A percentile compares a stretch with the other conserved stretches of the same genome.
These are phyloP conservation scores for Saccharomyces hybrid DNA, from an alignment of 1,139 yeast genomes.

Conservation along the genomic window DNA sequence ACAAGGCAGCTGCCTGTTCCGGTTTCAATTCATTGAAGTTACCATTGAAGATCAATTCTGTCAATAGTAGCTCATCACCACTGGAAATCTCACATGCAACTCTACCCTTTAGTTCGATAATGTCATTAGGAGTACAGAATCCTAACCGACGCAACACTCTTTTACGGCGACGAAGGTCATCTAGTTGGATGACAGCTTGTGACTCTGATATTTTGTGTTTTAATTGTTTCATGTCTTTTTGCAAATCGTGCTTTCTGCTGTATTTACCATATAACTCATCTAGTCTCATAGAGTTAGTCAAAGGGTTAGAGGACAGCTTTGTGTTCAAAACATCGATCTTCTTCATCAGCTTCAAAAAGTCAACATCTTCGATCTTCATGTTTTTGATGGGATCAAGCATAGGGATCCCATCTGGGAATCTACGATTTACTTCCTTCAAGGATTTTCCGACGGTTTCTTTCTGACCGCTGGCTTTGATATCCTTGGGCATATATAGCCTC, in stretches of 20 bases:
- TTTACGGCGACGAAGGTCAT: conserved; percentile 86
- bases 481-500: conserved; percentile 75
- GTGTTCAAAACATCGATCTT: conserved; percentile 79
- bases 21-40: conserved; percentile 80
- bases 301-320: conserved; percentile 62
- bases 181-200: conserved; percentile 86
- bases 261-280: conserved; percentile 57
- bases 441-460: conserved; percentile 71
- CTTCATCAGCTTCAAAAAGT: conserved; percentile 59
- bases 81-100: conserved; percentile 95
- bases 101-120: conserved; percentile 91
- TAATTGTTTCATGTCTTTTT: conserved; percentile 51
- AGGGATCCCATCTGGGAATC: conserved; percentile 88
- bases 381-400: conserved; percentile 80
- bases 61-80: conserved; percentile 83
- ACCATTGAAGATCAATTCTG: conserved; percentile 93
- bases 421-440: conserved; percentile 68
- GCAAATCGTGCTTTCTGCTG: conserved; percentile 54
- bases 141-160: conserved; percentile 83
- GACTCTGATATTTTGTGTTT: conserved; percentile 70
- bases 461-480: conserved; percentile 61
- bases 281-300: conserved; percentile 59
- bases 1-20: conserved; percentile 84
- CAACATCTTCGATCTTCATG: conserved; percentile 83
- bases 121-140: conserved; percentile 72